Percentiles rank a stretch among this genome's conserved stretches.
These are phyloP conservation scores for Zymoseptoria pseudotritici DNA, from an alignment of 2,329 filamentous ascomycete genomes.

Conservation along the genomic window DNA sequence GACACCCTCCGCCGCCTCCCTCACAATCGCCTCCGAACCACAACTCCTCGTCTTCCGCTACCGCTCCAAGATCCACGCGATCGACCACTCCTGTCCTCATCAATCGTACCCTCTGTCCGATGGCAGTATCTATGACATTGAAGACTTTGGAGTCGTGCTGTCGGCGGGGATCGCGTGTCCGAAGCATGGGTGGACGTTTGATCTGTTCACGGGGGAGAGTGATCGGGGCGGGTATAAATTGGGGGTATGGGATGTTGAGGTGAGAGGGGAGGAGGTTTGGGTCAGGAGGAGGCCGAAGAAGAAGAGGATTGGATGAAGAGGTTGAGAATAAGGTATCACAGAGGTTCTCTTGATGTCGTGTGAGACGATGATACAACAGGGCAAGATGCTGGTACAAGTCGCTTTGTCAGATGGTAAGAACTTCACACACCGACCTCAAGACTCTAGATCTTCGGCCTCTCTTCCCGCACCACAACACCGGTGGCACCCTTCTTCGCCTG, in stretches of 20 bases:
- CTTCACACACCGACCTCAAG: background rate
- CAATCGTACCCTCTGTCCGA: slow-evolving; percentile 58
- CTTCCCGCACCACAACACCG: slow-evolving; percentile 28
- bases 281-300: slow-evolving; percentile 29
- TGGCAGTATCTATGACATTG: slow-evolving; percentile 60
- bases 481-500: slow-evolving; percentile 33
- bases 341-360: background rate
- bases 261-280: slow-evolving; percentile 31
- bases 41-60: slow-evolving; percentile 62
- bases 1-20: slow-evolving; percentile 34
- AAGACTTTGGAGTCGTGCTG: slow-evolving; percentile 60
- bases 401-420: background rate
- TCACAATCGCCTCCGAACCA: slow-evolving; percentile 34
- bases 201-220: slow-evolving; percentile 54
- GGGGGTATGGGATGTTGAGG: slow-evolving; percentile 56
- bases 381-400: background rate
- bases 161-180: slow-evolving; percentile 59
- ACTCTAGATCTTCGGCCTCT: slow-evolving; percentile 26
- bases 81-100: slow-evolving; percentile 67
- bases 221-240: slow-evolving; percentile 58
- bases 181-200: slow-evolving; percentile 66
- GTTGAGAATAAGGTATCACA: background rate
- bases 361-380: background rate
- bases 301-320: slow-evolving; percentile 12
- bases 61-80: slow-evolving; percentile 56